These are phyloP conservation scores for Rostrohypoxylon terebratum DNA, from an alignment of 495 filamentous ascomycete species.

Conservation along the genomic window DNA sequence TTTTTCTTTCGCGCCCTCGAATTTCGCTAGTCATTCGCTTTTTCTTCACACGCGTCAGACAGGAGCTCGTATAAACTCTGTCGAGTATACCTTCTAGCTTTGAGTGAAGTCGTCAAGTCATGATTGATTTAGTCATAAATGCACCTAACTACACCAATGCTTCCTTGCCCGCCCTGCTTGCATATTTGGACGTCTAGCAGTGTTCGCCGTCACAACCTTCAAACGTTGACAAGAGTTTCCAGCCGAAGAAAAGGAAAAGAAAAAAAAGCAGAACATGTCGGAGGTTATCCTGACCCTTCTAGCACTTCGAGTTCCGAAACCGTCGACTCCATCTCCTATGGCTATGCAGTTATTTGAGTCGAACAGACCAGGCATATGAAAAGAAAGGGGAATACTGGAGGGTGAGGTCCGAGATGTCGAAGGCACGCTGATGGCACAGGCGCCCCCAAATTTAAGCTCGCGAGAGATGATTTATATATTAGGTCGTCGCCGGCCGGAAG, in stretches of 20 bases:
- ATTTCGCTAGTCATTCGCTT: conserved; percentile 24
- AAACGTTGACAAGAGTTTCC: conserved; percentile 33
- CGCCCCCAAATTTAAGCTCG: conserved; percentile 45
- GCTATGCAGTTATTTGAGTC: conserved; percentile 43
- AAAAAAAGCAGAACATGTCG: conserved; percentile 30
- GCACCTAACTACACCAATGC: conserved; percentile 50
- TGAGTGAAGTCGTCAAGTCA: conserved; percentile 48
- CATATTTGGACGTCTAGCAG: conserved; percentile 41
- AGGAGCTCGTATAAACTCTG: conserved; percentile 18
- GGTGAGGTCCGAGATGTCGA: conserved; percentile 37
- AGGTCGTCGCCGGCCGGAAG: conserved; percentile 61
- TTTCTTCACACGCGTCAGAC: conserved; percentile 11
- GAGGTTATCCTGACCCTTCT: conserved; percentile 42
- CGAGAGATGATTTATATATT: conserved; percentile 54
- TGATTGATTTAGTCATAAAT: conserved; percentile 52
- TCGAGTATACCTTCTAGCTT: conserved; percentile 19
- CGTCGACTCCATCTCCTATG: conserved; percentile 43
- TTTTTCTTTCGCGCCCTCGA: conserved; percentile 29
- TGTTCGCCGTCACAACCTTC: conserved; percentile 37
- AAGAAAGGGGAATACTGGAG: conserved; percentile 39
- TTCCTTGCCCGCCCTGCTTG: conserved; percentile 41
- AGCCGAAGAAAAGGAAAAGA: conserved; percentile 36
- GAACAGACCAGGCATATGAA: conserved; percentile 43
- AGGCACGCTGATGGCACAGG: conserved; percentile 42
- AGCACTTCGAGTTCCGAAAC: conserved; percentile 42